Evolutionary conservation across 306 rosid species (phyloP).

Genomic region (Ceratonia siliqua): DNA sequence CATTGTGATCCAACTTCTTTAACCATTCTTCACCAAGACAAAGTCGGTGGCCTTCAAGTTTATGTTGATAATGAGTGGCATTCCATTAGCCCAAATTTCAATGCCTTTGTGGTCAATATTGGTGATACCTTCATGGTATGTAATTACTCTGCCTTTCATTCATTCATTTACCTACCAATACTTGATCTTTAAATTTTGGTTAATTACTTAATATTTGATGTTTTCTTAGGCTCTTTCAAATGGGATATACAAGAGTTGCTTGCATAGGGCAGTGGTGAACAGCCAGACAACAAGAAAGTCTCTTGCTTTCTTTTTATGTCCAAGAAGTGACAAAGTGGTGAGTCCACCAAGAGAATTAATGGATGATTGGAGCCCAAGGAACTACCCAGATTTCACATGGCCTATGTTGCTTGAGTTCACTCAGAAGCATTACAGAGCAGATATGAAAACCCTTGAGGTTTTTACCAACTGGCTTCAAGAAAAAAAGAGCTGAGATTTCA

Average conservation of each 20-base stretch:
- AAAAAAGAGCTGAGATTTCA: slow-evolving; percentile 37
- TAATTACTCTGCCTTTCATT: neutral
- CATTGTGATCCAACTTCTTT: slow-evolving; percentile 97
- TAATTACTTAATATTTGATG: neutral
- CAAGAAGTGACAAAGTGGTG: slow-evolving; percentile 78
- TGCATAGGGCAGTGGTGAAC: slow-evolving; percentile 99
- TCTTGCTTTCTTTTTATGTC: slow-evolving; percentile 93
- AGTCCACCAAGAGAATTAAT: slow-evolving; percentile 81
- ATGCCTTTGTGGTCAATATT: slow-evolving; percentile 90
- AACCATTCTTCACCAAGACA: slow-evolving; percentile 91
- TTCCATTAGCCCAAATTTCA: slow-evolving; percentile 64
- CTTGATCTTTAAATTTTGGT: neutral
- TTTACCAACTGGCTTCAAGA: slow-evolving; percentile 74
- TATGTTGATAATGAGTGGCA: slow-evolving; percentile 85
- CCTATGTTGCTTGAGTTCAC: slow-evolving; percentile 84
- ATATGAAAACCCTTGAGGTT: slow-evolving; percentile 75
- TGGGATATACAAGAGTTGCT: slow-evolving; percentile 91
- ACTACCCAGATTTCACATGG: slow-evolving; percentile 97
- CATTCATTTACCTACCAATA: neutral
- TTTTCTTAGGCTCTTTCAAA: slow-evolving; percentile 77
- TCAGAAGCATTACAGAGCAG: slow-evolving; percentile 92
- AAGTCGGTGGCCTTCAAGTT: slow-evolving; percentile 91
- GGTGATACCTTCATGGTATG: slow-evolving; percentile 98
- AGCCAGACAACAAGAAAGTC: slow-evolving; percentile 77
- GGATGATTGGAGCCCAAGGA: slow-evolving; percentile 57